These are phyloP conservation scores for Leishmania guyanensis DNA, from an alignment of 208 protist species.

Conservation along the genomic window DNA sequence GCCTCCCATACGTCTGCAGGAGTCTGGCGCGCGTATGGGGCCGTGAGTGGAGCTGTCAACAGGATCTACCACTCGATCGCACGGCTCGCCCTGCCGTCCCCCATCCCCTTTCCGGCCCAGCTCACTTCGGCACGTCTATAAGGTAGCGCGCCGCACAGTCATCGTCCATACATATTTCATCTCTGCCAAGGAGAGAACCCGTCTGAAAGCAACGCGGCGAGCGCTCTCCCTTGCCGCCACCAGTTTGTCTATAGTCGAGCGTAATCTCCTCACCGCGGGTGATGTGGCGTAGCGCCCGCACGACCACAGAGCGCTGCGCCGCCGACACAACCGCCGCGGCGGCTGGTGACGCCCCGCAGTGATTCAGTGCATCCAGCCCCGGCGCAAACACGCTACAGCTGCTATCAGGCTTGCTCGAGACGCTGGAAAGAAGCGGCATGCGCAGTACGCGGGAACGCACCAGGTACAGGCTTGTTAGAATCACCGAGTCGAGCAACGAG, in stretches of 20 bases:
- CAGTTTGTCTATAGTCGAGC: conserved; percentile 48
- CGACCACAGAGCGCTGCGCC: conserved; percentile 40
- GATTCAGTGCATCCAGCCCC: conserved; percentile 70
- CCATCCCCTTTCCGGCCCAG: background rate
- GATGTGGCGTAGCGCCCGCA: conserved; percentile 60
- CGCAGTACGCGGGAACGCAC: conserved; percentile 63
- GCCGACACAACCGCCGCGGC: conserved; percentile 61
- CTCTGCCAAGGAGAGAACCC: background rate
- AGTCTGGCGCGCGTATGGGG: background rate
- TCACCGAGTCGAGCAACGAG: conserved; percentile 49
- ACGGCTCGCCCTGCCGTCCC: background rate
- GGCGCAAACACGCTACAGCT: conserved; percentile 58
- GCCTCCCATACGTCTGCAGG: background rate
- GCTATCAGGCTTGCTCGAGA: background rate
- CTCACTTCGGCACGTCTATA: background rate
- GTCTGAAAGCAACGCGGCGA: background rate
- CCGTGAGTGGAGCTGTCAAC: background rate
- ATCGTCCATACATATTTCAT: background rate
- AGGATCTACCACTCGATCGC: background rate
- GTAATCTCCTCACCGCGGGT: conserved; percentile 64
- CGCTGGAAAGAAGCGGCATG: conserved; percentile 40
- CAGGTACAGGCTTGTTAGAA: conserved; percentile 74
- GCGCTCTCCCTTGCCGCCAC: background rate
- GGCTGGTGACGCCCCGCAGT: conserved; percentile 24
- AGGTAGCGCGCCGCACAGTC: conserved; percentile 29